Percentiles rank a stretch among this genome's conserved stretches.
Conservation (phyloP, 1,284 basidiomycete genomes). For the Sporisorium scitamineum region DNA sequence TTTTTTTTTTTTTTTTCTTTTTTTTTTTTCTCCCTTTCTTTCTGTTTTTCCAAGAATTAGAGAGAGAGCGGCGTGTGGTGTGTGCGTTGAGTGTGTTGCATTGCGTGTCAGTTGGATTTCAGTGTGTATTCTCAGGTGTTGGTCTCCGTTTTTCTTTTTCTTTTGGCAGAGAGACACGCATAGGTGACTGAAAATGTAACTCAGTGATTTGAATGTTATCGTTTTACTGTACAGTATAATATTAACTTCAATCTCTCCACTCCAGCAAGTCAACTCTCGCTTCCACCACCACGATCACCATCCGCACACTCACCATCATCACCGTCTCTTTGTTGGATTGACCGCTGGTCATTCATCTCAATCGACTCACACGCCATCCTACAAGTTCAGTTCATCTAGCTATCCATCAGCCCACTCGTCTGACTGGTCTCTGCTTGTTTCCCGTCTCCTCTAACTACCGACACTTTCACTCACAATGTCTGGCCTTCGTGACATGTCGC, state of each 20-base stretch:
- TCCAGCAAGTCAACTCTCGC: not conserved
- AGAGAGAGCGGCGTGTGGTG: not conserved
- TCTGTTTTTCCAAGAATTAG: not conserved
- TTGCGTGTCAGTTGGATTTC: not conserved
- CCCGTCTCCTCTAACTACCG: not conserved
- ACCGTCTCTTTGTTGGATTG: not conserved
- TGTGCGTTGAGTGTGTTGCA: not conserved
- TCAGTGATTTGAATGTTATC: not conserved
- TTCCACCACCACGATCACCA: not conserved
- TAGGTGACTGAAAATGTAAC: not conserved
- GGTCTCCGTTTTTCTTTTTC: slow-evolving; percentile 34
- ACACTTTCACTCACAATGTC: slow-evolving; percentile 46
- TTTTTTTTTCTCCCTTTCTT: not conserved
- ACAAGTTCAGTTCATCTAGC: not conserved
- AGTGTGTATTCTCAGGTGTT: slow-evolving; percentile 18
- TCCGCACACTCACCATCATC: not conserved
- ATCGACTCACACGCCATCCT: not conserved
- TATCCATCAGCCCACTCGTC: not conserved
- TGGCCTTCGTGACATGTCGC: slow-evolving; percentile 59
- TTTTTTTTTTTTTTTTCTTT: not conserved
- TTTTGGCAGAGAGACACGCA: not conserved
- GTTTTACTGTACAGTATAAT: no score
- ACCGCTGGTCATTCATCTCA: not conserved
- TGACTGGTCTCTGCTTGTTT: not conserved
- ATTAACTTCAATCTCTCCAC: not conserved